A percentile compares a stretch with the other conserved stretches of the same genome.
These are phyloP conservation scores for Metschnikowia peoriensis DNA, from an alignment of 805 yeast genomes.

Conservation along the genomic window DNA sequence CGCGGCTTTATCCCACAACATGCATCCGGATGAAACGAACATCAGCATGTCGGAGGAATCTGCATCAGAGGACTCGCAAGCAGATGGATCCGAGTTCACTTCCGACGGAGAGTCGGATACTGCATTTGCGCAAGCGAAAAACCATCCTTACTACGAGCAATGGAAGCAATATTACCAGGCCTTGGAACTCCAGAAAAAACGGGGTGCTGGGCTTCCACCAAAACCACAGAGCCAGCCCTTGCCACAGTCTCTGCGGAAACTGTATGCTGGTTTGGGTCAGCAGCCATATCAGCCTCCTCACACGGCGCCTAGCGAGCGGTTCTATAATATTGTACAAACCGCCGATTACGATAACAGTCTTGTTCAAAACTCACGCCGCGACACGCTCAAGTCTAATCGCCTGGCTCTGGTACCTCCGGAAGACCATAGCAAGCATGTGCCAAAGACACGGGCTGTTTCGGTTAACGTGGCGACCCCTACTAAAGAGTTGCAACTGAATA, in stretches of 20 bases:
- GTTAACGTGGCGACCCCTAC: conserved; percentile 6
- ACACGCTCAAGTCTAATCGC: conserved; percentile 33
- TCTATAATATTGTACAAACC: conserved; percentile 1
- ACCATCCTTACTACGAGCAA: conserved; percentile 35
- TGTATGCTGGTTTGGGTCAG: neutral
- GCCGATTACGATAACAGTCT: conserved; percentile 9
- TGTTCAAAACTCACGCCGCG: conserved; percentile 27
- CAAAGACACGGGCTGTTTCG: conserved; percentile 14
- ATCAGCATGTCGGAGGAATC: conserved; percentile 4
- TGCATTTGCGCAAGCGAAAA: neutral
- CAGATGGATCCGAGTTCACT: conserved; percentile 8
- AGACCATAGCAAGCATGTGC: conserved; percentile 1
- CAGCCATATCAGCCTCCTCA: neutral
- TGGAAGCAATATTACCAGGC: conserved; percentile 38
- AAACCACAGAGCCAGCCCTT: neutral
- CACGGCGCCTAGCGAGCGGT: conserved; percentile 1
- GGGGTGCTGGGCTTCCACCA: neutral
- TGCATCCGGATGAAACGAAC: neutral
- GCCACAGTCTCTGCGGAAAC: neutral
- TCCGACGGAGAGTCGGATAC: conserved; percentile 13
- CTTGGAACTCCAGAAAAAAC: conserved; percentile 19
- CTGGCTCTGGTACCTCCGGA: conserved; percentile 36
- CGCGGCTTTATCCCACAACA: neutral
- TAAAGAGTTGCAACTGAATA: neutral
- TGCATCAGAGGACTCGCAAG: conserved; percentile 1